phyloP scores from a whole-genome alignment of 345 rosid species.

The Melaleuca alternifolia region DNA sequence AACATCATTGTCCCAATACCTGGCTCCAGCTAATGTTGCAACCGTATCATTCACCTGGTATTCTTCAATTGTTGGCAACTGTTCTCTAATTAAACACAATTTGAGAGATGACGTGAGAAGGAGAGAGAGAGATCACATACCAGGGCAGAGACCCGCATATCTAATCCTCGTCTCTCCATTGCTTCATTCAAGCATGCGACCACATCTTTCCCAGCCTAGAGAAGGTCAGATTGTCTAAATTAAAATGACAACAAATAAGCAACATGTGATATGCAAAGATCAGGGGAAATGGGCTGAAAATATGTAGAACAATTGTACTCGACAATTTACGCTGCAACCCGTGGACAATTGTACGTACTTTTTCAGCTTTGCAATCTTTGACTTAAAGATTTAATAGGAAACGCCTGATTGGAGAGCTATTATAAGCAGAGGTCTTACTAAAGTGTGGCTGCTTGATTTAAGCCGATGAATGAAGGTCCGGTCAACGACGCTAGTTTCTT shows the following conservation, averaged over 20 bases:
- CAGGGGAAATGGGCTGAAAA: neutral
- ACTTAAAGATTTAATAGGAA: neutral
- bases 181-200: constrained; percentile 85
- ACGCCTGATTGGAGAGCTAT: neutral
- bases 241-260: neutral
- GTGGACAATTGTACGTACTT: neutral
- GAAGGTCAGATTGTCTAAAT: neutral
- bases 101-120: neutral
- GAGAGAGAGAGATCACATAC: constrained; percentile 17
- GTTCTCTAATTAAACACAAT: neutral
- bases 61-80: neutral
- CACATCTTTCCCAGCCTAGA: constrained; percentile 66
- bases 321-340: neutral
- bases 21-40: constrained; percentile 76
- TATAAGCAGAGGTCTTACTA: neutral
- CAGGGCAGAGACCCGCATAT: constrained; percentile 77
- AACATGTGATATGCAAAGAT: neutral
- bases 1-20: constrained; percentile 78
- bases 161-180: constrained; percentile 49
- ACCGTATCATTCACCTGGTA: constrained; percentile 73
- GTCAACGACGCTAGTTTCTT: neutral
- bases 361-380: neutral
- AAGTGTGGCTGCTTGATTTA: neutral
- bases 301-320: neutral
- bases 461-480: neutral